Base-by-base conservation (phyloP, 2,329 filamentous ascomycete genomes). In the Diaporthe citrichinensis region DNA sequence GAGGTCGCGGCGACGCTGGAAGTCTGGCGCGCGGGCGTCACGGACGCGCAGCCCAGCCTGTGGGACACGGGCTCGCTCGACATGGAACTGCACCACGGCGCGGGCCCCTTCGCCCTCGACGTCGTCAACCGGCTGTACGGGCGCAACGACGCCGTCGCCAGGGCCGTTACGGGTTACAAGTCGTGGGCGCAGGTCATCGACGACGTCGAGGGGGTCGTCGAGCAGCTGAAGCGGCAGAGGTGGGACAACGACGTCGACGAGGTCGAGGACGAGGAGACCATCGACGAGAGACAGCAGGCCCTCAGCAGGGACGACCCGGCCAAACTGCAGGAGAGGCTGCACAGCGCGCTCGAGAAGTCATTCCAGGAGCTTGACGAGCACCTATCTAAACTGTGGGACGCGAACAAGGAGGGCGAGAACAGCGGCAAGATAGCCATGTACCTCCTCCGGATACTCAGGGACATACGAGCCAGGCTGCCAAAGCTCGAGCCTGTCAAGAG, bases 161-260 rank as follows among this genome's bases (percentile, higher is more conserved):
- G 86, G 72, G 90, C 93, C 0, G 86, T 92, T 1, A 86, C 89
- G 17, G 87, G 89, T 61, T 97, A 97, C 80, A 88, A 91, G 75
- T 88, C 88, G 1, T 98, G 96, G 95, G 90, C 92, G 61, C 87
- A 88, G n/a, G 90, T 93, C 7, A 90, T 97, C n/a, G 90, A 93
- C 76, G 91, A 92, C 71, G 90, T 94, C 20, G 89, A 88, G 58
- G 86, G 87, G 25, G 87, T 93, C 4, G 89, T 95, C 10, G 90
- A 92, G 55, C 88, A 90, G 75, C 89, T 97, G 79, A 90, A 88
- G 76, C 89, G 90, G 62, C 91, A 93, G 78, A 90, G 91, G 74
- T 96, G 94, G 94, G 93, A 96, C 77, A 93, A 94, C 73, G 93
- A 94, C 76, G 88, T 92, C 39, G 91, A 93, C 69, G 91, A 94